Conservation (phyloP, 192 early-diverging fungal species). For the Kickxella alabastrina region DNA sequence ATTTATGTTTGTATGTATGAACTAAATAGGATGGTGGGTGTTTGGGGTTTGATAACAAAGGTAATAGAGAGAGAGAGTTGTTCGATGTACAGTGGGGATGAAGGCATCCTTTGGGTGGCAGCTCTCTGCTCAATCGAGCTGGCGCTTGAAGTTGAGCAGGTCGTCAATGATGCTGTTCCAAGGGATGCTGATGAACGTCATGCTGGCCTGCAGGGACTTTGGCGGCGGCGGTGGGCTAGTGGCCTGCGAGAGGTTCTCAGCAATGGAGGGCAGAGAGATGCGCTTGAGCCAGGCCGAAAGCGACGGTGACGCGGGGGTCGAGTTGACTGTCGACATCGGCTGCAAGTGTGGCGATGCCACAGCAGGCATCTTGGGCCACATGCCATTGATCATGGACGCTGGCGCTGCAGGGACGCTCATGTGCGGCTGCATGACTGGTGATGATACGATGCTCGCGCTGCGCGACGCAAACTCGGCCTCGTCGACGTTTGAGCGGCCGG, state of each 20-base stretch:
- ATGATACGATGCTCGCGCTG: conserved; percentile 30
- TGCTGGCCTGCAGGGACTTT: conserved; percentile 73
- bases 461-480: conserved; percentile 35
- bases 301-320: conserved; percentile 46
- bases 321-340: conserved; percentile 43
- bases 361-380: conserved; percentile 37
- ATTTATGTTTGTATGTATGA: too few relatives aligned
- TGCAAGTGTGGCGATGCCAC: conserved; percentile 47
- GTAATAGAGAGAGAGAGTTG: too few relatives aligned
- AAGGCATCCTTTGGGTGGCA: too few relatives aligned
- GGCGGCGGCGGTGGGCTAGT: conserved; percentile 55
- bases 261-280: conserved; percentile 53
- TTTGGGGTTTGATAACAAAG: too few relatives aligned
- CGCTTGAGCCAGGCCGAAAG: conserved; percentile 53
- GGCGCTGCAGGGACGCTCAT: conserved; percentile 17
- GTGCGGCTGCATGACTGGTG: conserved; percentile 48
- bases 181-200: conserved; percentile 93
- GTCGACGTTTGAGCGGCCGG: conserved; percentile 35
- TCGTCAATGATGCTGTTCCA: conserved; percentile 78
- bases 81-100: too few relatives aligned
- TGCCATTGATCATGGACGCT: conserved; percentile 9
- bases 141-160: conserved; percentile 48
- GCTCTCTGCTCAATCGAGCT: conserved; percentile 43
- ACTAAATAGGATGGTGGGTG: too few relatives aligned
- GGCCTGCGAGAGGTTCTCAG: conserved; percentile 51